Conservation (phyloP, 2,329 filamentous ascomycete species). For the Metarhizium sp. region DNA sequence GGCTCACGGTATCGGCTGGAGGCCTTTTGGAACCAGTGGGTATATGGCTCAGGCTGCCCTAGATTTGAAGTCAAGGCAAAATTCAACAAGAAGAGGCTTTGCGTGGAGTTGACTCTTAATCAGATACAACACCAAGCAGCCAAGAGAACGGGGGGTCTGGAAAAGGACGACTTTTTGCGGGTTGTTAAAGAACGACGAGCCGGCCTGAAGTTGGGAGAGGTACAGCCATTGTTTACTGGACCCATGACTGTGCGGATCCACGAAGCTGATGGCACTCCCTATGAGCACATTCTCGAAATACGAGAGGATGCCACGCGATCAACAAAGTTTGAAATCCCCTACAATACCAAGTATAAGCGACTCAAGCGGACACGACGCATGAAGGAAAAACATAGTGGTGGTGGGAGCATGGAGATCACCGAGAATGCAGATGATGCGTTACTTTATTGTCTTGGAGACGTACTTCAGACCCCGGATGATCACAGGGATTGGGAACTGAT, state of each 20-base stretch:
- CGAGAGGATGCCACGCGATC: constrained; percentile 70
- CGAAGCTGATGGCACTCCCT: constrained; percentile 94
- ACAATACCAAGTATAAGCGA: constrained; percentile 98
- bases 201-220: constrained; percentile 56
- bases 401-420: constrained; percentile 49
- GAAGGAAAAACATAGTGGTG: constrained; percentile 58
- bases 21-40: constrained; percentile 88
- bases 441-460: constrained; percentile 86
- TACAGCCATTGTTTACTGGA: constrained; percentile 80
- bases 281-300: constrained; percentile 96
- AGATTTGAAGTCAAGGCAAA: constrained; percentile 76
- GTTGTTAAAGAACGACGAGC: constrained; percentile 73
- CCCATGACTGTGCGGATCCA: constrained; percentile 98
- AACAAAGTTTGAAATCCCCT: constrained; percentile 84
- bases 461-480: constrained; percentile 75
- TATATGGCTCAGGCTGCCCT: constrained; percentile 80
- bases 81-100: constrained; percentile 96
- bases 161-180: constrained; percentile 69
- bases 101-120: constrained; percentile 81
- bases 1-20: constrained; percentile 80
- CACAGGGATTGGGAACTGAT: constrained; percentile 72
- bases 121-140: constrained; percentile 54
- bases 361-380: constrained; percentile 79
- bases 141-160: constrained; percentile 38
- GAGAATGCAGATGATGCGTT: constrained; percentile 68